Evolutionary conservation across 805 yeast species (phyloP).

Genomic region (Crinitomyces ghanaensis): DNA sequence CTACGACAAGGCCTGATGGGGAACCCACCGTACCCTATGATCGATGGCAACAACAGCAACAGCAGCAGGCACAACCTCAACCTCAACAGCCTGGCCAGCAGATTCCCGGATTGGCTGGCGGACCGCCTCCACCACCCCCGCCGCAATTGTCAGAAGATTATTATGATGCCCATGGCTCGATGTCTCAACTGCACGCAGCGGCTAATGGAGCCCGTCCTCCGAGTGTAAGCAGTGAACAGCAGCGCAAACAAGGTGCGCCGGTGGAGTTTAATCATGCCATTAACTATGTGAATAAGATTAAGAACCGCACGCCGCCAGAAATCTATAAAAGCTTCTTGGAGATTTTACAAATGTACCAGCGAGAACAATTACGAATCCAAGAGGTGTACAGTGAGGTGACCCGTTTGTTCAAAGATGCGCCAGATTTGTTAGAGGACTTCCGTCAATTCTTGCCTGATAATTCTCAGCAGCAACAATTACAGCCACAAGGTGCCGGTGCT

Average conservation of each 20-base stretch:
- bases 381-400: constrained; percentile 95
- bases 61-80: constrained; percentile 1
- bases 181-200: constrained; percentile 31
- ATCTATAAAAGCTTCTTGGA: constrained; percentile 91
- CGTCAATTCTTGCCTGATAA: constrained; percentile 91
- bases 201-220: constrained; percentile 23
- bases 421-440: constrained; percentile 89
- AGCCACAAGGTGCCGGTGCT: constrained; percentile 21
- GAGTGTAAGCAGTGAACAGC: constrained; percentile 12
- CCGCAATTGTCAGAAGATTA: constrained; percentile 21
- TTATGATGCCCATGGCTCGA: constrained; percentile 14
- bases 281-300: constrained; percentile 89
- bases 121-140: constrained; percentile 10
- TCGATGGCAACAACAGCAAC: constrained; percentile 9
- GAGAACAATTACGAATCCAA: constrained; percentile 88
- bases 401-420: constrained; percentile 77
- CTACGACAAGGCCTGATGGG: constrained; percentile 52
- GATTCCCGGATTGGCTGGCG: constrained; percentile 2
- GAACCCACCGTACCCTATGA: constrained; percentile 22
- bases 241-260: constrained; percentile 42
- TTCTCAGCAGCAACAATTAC: constrained; percentile 25
- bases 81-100: constrained; percentile 11
- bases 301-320: constrained; percentile 88
- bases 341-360: constrained; percentile 89
- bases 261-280: constrained; percentile 97